Conservation (phyloP, 495 filamentous ascomycete genomes). For the Daldinia loculata region DNA sequence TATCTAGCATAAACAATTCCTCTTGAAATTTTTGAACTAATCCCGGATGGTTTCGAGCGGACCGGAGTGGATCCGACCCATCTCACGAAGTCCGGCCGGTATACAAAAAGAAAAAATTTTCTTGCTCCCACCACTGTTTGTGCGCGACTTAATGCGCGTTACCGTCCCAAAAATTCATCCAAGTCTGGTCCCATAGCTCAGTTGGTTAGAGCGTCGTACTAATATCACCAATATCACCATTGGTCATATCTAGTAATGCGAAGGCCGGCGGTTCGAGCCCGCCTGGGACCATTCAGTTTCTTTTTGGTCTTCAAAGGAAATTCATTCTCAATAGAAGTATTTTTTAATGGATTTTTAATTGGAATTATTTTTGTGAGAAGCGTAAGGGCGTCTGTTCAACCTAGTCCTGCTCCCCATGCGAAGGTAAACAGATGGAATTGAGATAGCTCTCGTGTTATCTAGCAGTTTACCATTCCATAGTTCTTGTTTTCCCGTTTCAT, state of each 20-base stretch:
- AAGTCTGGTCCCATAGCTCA: slow-evolving; percentile 29
- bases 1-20: too few species aligned
- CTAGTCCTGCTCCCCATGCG: too few species aligned
- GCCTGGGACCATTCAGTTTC: slow-evolving; percentile 19
- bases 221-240: neutral
- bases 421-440: too few species aligned
- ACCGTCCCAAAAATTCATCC: neutral
- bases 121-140: neutral
- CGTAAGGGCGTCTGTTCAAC: too few species aligned
- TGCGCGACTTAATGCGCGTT: neutral
- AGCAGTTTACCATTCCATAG: neutral
- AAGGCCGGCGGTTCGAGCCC: slow-evolving; percentile 33
- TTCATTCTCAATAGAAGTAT: neutral
- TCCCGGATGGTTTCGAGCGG: neutral
- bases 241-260: slow-evolving; percentile 20
- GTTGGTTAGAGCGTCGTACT: slow-evolving; percentile 37
- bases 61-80: neutral
- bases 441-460: neutral
- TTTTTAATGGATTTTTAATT: neutral
- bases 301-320: neutral
- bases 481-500: neutral
- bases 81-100: neutral
- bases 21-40: neutral
- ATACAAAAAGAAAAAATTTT: neutral
- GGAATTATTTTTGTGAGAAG: neutral